Evolutionary conservation across 1,139 yeast species (phyloP).

Genomic region (Candida sp.): DNA sequence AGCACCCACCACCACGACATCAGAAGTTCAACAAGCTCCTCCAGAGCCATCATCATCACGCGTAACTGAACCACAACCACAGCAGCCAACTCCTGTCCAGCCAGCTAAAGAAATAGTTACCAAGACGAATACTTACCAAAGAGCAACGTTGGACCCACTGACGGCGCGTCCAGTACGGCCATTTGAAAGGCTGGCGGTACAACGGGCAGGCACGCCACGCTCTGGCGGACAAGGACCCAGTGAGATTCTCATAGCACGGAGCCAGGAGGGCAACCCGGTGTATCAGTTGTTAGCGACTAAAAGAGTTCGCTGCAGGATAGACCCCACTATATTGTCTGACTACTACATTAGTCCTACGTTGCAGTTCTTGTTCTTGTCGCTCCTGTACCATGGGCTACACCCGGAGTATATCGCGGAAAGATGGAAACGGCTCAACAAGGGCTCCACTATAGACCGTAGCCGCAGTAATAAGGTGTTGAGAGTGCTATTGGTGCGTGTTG

Average conservation of each 20-base stretch:
- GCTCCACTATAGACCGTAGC: slow-evolving; percentile 35
- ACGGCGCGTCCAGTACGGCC: slow-evolving; percentile 15
- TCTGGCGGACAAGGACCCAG: slow-evolving; percentile 21
- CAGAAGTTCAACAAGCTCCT: slow-evolving; percentile 4
- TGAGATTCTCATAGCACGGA: slow-evolving; percentile 33
- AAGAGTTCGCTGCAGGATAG: slow-evolving; percentile 39
- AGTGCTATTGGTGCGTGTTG: slow-evolving; percentile 74
- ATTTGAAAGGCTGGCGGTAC: neutral
- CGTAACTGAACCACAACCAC: slow-evolving; percentile 2
- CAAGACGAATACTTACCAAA: slow-evolving; percentile 1
- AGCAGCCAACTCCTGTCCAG: neutral
- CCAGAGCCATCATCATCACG: slow-evolving; percentile 6
- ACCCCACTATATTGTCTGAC: slow-evolving; percentile 51
- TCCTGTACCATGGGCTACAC: slow-evolving; percentile 84
- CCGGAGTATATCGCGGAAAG: slow-evolving; percentile 86
- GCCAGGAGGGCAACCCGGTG: slow-evolving; percentile 50
- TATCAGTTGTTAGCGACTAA: slow-evolving; percentile 43
- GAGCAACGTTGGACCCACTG: slow-evolving; percentile 13
- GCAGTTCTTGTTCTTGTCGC: slow-evolving; percentile 72
- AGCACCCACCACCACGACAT: neutral
- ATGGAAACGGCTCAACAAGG: slow-evolving; percentile 54
- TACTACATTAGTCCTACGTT: slow-evolving; percentile 69
- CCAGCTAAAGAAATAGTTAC: slow-evolving; percentile 1
- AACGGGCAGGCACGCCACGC: slow-evolving; percentile 9
- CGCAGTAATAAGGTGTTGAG: slow-evolving; percentile 56